These are phyloP conservation scores for Phylloporus scabripes DNA, from an alignment of 768 basidiomycete genomes.

Conservation along the genomic window DNA sequence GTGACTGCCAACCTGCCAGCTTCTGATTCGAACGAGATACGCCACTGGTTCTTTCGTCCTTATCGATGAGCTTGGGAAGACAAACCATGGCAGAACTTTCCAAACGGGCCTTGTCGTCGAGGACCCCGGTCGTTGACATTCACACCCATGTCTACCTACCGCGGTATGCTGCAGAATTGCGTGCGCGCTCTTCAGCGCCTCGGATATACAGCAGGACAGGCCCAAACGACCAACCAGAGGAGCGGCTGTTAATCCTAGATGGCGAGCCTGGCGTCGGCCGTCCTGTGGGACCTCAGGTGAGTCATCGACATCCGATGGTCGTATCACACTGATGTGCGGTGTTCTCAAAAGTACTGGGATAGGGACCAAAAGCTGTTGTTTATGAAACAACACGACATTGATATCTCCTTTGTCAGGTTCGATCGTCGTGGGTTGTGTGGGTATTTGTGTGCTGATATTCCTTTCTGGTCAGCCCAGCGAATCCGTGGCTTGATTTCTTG, in stretches of 20 bases:
- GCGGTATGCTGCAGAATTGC: conserved; percentile 65
- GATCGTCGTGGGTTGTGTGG: conserved; percentile 4
- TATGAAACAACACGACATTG: conserved; percentile 80
- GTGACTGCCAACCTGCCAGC: not conserved
- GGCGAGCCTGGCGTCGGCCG: conserved; percentile 75
- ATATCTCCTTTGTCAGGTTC: conserved; percentile 74
- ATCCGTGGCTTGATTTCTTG: conserved; percentile 91
- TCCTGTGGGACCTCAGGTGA: conserved; percentile 74
- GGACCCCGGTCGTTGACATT: conserved; percentile 60
- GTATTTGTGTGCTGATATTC: conserved; percentile 13
- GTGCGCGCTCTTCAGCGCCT: conserved; percentile 58
- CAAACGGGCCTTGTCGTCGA: conserved; percentile 15
- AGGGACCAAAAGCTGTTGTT: conserved; percentile 71
- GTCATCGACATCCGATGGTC: conserved; percentile 3
- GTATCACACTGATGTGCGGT: conserved; percentile 7
- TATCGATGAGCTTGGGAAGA: conserved; percentile 28
- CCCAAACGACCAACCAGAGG: conserved; percentile 47
- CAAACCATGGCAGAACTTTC: conserved; percentile 23
- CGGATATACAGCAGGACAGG: conserved; percentile 51
- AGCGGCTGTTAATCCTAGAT: conserved; percentile 72
- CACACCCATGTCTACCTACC: conserved; percentile 87
- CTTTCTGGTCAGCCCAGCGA: conserved; percentile 56
- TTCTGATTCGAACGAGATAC: conserved; percentile 10
- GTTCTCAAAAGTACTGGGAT: conserved; percentile 61
- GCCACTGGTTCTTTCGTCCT: conserved; percentile 9